These are phyloP conservation scores for Nitzschia sp. DNA, from an alignment of 108 stramenopile species.

Conservation along the genomic window DNA sequence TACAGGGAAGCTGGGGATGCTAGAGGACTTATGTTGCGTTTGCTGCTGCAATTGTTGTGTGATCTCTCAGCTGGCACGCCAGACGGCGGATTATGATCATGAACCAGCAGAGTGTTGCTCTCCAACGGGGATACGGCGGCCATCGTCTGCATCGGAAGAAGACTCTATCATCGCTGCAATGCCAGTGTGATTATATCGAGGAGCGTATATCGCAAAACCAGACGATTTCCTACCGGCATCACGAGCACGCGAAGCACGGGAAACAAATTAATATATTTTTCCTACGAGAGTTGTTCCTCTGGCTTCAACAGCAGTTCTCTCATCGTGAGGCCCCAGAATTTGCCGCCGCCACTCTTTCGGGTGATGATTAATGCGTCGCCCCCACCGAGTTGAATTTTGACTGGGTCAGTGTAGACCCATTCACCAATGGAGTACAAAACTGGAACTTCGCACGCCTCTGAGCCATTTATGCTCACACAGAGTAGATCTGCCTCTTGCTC, in stretches of 20 bases:
- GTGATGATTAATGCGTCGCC: neutral
- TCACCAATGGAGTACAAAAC: neutral
- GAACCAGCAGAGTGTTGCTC: constrained; percentile 8
- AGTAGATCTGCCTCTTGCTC: neutral
- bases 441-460: neutral
- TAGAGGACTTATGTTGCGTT: constrained; percentile 19
- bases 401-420: neutral
- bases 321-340: neutral
- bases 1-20: constrained; percentile 1
- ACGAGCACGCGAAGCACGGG: too few species aligned
- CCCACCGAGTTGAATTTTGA: neutral
- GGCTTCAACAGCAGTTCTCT: neutral
- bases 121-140: neutral
- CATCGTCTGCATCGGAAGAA: neutral
- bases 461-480: neutral
- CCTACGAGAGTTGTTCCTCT: too few species aligned
- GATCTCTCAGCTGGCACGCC: constrained; percentile 16
- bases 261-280: too few species aligned
- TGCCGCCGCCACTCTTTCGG: neutral
- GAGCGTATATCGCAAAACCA: too few species aligned
- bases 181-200: neutral
- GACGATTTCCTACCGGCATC: too few species aligned
- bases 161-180: neutral
- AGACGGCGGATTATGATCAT: constrained; percentile 7
- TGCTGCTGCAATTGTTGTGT: constrained; percentile 17